Base-by-base conservation (phyloP, 2,329 filamentous ascomycete species). In the Monilinia vaccinii-corymbosi region DNA sequence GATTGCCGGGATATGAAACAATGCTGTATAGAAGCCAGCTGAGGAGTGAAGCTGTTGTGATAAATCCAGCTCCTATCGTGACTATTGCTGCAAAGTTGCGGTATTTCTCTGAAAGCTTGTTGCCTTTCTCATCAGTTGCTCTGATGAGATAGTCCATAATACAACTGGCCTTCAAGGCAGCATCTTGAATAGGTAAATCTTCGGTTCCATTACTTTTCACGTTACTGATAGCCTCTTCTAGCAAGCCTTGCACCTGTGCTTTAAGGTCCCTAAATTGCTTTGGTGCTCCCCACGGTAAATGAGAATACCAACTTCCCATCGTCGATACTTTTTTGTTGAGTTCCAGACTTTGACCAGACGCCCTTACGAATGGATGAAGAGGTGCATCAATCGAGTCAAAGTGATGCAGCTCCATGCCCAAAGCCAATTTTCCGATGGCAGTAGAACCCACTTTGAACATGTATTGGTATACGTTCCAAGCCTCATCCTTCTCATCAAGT, bases 401-500 rank as follows among this genome's bases (percentile, higher is more conserved):
- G 57, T 80, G 77, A 10, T 75, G 61, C 55, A 79, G 73, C 31
- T 79, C 76, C 60, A 75, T 62, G 0, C 75, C 75, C 1, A 79
- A 70, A 0, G 72, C 73, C 14, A 80, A 62, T 62, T 78, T 76
- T 25, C 76, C 75, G 7, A 79, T 72, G 0, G 74, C 71, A 49
- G 75, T 73, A 0, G 76, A 76, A 0, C 70, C 75, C 0, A 79
- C 71, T 64, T 79, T 79, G 21, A 79, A 61, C 77, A 79, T 79
- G 60, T 77, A 78, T 47, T 75, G 73, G 55, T 79, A 80, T 1
- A 76, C 76, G 61, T 80, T 79, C 76, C 75, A 1, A 76, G 68
- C 14, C 70, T 74, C 65, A 69, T 50, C 40, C 38, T 48, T 25
- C 11, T 56, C 46, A 31, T 67, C 66, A 3, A 67, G 36, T 23